phyloP scores from a whole-genome alignment of 2,329 filamentous ascomycete species.

The Orbilia quercus region DNA sequence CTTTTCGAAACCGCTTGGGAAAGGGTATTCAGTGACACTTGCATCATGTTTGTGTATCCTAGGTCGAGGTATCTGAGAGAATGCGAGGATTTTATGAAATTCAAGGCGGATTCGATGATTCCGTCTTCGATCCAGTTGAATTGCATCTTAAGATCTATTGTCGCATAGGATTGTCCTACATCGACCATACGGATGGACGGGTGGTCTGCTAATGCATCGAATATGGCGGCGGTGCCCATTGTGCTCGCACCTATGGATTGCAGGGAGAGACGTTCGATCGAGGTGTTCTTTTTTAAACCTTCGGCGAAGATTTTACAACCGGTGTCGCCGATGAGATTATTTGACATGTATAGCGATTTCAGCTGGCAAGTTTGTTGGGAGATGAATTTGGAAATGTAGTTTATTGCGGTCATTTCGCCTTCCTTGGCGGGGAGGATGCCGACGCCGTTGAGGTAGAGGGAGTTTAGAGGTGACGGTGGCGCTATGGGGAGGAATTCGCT shows the following conservation, averaged over 20 bases:
- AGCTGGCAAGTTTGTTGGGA: slow-evolving; percentile 55
- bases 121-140: slow-evolving; percentile 67
- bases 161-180: slow-evolving; percentile 66
- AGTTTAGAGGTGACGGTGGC: slow-evolving; percentile 41
- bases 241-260: slow-evolving; percentile 62
- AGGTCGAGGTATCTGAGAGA: slow-evolving; percentile 65
- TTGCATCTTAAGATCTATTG: slow-evolving; percentile 65
- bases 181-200: slow-evolving; percentile 63
- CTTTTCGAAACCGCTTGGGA: slow-evolving; percentile 31
- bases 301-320: slow-evolving; percentile 42
- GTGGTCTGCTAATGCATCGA: slow-evolving; percentile 61
- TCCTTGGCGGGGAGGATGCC: slow-evolving; percentile 47
- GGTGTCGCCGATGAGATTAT: slow-evolving; percentile 50
- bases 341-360: slow-evolving; percentile 45
- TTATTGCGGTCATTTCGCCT: slow-evolving; percentile 43
- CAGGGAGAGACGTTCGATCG: slow-evolving; percentile 66
- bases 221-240: slow-evolving; percentile 62
- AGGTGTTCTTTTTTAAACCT: slow-evolving; percentile 34
- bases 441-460: slow-evolving; percentile 49
- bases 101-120: slow-evolving; percentile 61
- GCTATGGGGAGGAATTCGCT: slow-evolving; percentile 61
- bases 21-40: slow-evolving; percentile 31
- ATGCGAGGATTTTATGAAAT: slow-evolving; percentile 62
- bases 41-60: slow-evolving; percentile 60
- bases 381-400: slow-evolving; percentile 46